Evolutionary conservation across 306 rosid genomes (phyloP), one percentile per base, ranked within the genome.

Genomic region (Begonia peltatifolia): DNA sequence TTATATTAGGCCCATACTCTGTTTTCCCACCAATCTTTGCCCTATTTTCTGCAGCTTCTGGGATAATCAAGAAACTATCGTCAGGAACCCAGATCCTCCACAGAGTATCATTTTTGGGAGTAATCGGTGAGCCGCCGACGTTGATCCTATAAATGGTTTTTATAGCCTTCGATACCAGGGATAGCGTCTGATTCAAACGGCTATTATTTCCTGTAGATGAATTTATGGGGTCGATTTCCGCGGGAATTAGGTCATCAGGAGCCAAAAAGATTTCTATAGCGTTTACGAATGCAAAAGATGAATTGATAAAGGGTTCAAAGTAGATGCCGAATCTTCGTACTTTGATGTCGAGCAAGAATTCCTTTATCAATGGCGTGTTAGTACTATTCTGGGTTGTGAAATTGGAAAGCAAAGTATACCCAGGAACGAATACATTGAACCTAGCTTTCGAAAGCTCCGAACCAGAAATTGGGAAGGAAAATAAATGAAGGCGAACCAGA

Each of bases 401-500:
- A 18, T 53, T 53, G 18, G 53, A 62, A 14, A 62, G 12, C 35
- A 62, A 36, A 2, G 18, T 6, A 53, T 14, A 43, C 13, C 36
- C 66, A 35, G 38, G n/a, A 2, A 35, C 41, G 9, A 17, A 62
- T 11, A 62, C 53, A 14, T 44, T 46, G 30, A 60, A 60, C 51
- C 50, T 48, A 52, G 65, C 65, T 42, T 42, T 16, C 42, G 25
- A 18, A 10, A 60, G 49, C 9, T 11, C 52, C 0, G 14, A n/a
- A 14, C 6, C 7, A 11, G 4, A 5, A 6, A 38, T 9, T 10
- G 52, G 36, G 18, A 44, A 3, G 11, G 54, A 46, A 16, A 53
- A 62, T 18, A 62, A 53, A 60, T 60, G 65, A 22, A 60, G 65
- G 52, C 65, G 65, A 12, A 60, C 50, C n/a, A 60, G 11, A 7